Conservation (phyloP, 805 yeast species). For the Yarrowia divulgata region DNA sequence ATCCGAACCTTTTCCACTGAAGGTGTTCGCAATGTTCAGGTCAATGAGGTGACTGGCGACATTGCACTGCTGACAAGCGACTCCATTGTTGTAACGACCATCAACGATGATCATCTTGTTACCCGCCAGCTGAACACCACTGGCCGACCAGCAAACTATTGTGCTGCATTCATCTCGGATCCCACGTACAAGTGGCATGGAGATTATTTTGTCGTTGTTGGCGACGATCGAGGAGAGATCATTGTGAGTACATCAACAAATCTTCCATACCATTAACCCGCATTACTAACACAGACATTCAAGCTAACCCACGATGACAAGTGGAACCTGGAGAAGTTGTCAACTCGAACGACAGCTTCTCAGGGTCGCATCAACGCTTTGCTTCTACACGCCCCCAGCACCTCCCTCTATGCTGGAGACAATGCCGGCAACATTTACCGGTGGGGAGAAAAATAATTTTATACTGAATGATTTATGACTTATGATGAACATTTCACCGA, state of each 20-base stretch:
- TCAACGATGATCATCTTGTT: constrained; percentile 33
- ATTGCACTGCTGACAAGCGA: constrained; percentile 26
- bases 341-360: constrained; percentile 1
- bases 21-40: constrained; percentile 22
- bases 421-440: constrained; percentile 35
- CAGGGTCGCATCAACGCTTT: constrained; percentile 24
- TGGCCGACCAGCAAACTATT: constrained; percentile 32
- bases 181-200: constrained; percentile 37
- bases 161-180: constrained; percentile 36
- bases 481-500: constrained; percentile 1
- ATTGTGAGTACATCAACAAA: constrained; percentile 1
- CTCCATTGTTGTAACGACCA: constrained; percentile 14
- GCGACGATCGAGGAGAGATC: constrained; percentile 30
- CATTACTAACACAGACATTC: constrained; percentile 31
- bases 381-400: constrained; percentile 36
- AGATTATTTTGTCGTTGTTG: constrained; percentile 17
- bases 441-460: constrained; percentile 32
- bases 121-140: constrained; percentile 14
- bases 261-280: not conserved
- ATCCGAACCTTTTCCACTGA: constrained; percentile 18
- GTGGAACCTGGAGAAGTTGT: constrained; percentile 28
- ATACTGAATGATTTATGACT: constrained; percentile 20
- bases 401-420: constrained; percentile 35
- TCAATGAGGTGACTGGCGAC: constrained; percentile 28
- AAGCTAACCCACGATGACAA: constrained; percentile 30